Evolutionary conservation across 352 stramenopile genomes (phyloP).

Genomic region (Halophytophthora polymorphica): DNA sequence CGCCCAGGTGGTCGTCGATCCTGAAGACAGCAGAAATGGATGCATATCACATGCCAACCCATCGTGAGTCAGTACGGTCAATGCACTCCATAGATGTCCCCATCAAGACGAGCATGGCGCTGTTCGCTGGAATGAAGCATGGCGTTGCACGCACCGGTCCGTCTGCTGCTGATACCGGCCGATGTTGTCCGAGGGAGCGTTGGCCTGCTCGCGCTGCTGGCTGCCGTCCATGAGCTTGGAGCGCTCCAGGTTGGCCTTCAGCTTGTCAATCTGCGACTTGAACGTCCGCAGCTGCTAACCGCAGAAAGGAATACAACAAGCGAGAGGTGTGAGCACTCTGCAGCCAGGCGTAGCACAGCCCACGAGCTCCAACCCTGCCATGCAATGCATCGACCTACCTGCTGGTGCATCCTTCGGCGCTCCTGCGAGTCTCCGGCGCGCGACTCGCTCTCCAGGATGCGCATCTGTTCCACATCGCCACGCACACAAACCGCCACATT

Average conservation of each 20-base stretch:
- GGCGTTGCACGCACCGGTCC: slow-evolving; percentile 30
- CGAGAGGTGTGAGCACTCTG: background rate
- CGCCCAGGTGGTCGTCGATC: slow-evolving; percentile 64
- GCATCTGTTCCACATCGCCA: slow-evolving; percentile 31
- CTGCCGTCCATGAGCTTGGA: slow-evolving; percentile 74
- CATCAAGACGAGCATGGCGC: background rate
- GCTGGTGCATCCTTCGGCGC: slow-evolving; percentile 80
- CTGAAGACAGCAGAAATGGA: slow-evolving; percentile 14
- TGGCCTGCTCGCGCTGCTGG: slow-evolving; percentile 55
- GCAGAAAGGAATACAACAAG: background rate
- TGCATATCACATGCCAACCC: background rate
- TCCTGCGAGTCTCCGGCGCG: slow-evolving; percentile 75
- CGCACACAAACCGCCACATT: background rate
- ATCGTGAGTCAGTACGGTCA: background rate
- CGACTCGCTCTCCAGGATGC: slow-evolving; percentile 82
- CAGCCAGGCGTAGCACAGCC: background rate
- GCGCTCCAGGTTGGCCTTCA: slow-evolving; percentile 78
- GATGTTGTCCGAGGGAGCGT: slow-evolving; percentile 61
- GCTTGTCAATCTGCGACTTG: slow-evolving; percentile 84
- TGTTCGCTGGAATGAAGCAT: background rate
- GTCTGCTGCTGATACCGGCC: slow-evolving; percentile 69
- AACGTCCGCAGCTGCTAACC: slow-evolving; percentile 55
- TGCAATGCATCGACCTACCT: slow-evolving; percentile 12
- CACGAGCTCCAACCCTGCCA: background rate
- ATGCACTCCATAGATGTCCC: no score